Percentiles rank a stretch among this genome's conserved stretches.
Evolutionary conservation across 768 basidiomycete species (phyloP).

Genomic region (Pulveroboletus sp.): DNA sequence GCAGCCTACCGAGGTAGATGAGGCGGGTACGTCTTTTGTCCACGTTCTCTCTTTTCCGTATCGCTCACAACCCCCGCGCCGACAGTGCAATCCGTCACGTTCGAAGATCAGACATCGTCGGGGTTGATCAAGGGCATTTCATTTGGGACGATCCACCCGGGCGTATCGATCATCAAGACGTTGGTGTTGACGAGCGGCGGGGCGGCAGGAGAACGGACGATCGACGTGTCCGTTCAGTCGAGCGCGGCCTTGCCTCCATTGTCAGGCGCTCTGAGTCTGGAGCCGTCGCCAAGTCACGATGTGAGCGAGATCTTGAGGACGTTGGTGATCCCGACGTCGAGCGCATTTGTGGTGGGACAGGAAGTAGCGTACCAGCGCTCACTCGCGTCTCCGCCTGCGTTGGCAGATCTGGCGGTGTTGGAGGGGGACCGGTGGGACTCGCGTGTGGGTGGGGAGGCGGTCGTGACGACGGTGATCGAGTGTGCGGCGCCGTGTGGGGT

Average conservation of each 20-base stretch:
- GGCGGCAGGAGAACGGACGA: slow-evolving; percentile 60
- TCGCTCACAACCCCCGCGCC: background rate
- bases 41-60: no score
- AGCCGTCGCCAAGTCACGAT: slow-evolving; percentile 24
- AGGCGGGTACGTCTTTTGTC: slow-evolving; percentile 48
- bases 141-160: slow-evolving; percentile 61
- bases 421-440: slow-evolving; percentile 49
- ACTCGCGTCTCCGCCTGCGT: slow-evolving; percentile 38
- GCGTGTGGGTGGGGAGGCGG: slow-evolving; percentile 50
- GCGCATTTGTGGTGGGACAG: slow-evolving; percentile 54
- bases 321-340: slow-evolving; percentile 64
- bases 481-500: slow-evolving; percentile 56
- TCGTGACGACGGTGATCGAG: slow-evolving; percentile 48
- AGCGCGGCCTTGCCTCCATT: slow-evolving; percentile 14
- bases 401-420: slow-evolving; percentile 52
- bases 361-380: slow-evolving; percentile 51
- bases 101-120: slow-evolving; percentile 62
- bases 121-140: slow-evolving; percentile 70
- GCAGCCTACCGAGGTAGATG: slow-evolving; percentile 75
- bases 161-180: slow-evolving; percentile 54
- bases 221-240: slow-evolving; percentile 82
- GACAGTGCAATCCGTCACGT: slow-evolving; percentile 55
- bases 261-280: slow-evolving; percentile 3
- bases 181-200: slow-evolving; percentile 61
- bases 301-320: slow-evolving; percentile 58